Base-by-base conservation (phyloP, 2,329 filamentous ascomycete genomes). In the Fusarium tricinctum region DNA sequence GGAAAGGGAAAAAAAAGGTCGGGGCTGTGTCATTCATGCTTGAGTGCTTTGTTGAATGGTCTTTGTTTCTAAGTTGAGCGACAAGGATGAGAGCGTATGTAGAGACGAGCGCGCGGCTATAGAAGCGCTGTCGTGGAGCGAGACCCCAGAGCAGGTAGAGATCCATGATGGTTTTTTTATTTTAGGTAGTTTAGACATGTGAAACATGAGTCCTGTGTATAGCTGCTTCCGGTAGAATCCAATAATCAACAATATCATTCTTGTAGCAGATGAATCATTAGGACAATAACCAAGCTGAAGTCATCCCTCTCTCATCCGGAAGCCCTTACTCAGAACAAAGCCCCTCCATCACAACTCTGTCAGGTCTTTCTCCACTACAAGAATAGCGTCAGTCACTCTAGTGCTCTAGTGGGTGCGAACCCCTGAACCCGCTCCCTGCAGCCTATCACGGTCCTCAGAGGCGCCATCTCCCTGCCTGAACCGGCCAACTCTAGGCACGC, bases 381-480 rank as follows among this genome's bases (percentile, higher is more conserved):
- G 6, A 64, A 64, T 64, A 64, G 59, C 40, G 45, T 64, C 10
- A 30, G n/a, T n/a, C n/a, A n/a, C n/a, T n/a, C n/a, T n/a, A n/a
- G n/a, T n/a, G n/a, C 35, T 59, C 12, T 64, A 58, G 51, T 43
- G 51, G 33, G 22, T 23, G 30, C 14, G 4, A 52, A 66, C 63
- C 63, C 63, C 63, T 66, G 63, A 43, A 14, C 17, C 26, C n/a
- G 48, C 55, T 33, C 26, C n/a, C 50, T 22, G 26, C 32, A 17
- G 17, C 60, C 60, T 43, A 65, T 65, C 43, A 59, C 17, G 14
- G 2, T 8, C 5, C 19, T 14, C n/a, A 14, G 42, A n/a, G 5
- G 2, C 13, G 38, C 28, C 20, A 9, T 65, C 60, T 65, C 62
- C 60, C 60, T 64, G 47, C 62, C 60, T 65, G 60, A 65, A 59